Evolutionary conservation across 805 yeast genomes (phyloP).

Genomic region (Yarrowia porcina): DNA sequence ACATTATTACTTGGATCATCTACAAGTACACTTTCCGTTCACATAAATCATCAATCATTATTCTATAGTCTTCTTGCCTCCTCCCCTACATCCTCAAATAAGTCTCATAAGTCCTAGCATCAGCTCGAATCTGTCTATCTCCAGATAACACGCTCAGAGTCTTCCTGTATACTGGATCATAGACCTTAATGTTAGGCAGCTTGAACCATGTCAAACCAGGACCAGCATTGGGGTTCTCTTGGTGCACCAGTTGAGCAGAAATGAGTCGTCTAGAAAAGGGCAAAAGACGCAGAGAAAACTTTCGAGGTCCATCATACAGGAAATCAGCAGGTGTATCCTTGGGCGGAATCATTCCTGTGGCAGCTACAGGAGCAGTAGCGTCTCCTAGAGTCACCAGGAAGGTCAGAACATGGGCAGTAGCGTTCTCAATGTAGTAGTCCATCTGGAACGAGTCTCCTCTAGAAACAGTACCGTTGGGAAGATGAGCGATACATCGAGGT

Average conservation of each 20-base stretch:
- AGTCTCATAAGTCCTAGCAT: constrained; percentile 23
- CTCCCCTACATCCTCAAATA: constrained; percentile 1
- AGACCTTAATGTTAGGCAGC: constrained; percentile 63
- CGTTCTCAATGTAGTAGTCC: constrained; percentile 62
- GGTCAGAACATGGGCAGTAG: constrained; percentile 65
- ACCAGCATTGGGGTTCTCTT: constrained; percentile 1
- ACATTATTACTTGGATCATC: too few relatives aligned
- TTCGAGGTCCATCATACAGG: constrained; percentile 42
- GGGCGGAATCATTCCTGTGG: constrained; percentile 11
- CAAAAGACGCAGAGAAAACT: constrained; percentile 46
- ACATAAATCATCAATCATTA: background rate
- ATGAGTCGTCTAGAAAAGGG: constrained; percentile 50
- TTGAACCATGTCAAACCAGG: constrained; percentile 33
- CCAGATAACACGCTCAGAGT: constrained; percentile 53
- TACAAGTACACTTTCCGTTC: too few relatives aligned
- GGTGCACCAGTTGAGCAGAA: constrained; percentile 2
- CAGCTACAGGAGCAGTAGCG: background rate
- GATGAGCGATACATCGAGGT: constrained; percentile 56
- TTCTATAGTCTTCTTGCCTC: background rate
- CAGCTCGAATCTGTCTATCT: constrained; percentile 23
- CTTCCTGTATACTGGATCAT: constrained; percentile 66
- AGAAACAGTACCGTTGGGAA: background rate
- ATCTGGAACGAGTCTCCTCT: constrained; percentile 21
- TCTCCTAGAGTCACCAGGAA: constrained; percentile 49
- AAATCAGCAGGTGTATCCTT: constrained; percentile 40